These are phyloP conservation scores for Hypoxylon rubiginosum DNA, from an alignment of 2,329 filamentous ascomycete species.

Conservation along the genomic window DNA sequence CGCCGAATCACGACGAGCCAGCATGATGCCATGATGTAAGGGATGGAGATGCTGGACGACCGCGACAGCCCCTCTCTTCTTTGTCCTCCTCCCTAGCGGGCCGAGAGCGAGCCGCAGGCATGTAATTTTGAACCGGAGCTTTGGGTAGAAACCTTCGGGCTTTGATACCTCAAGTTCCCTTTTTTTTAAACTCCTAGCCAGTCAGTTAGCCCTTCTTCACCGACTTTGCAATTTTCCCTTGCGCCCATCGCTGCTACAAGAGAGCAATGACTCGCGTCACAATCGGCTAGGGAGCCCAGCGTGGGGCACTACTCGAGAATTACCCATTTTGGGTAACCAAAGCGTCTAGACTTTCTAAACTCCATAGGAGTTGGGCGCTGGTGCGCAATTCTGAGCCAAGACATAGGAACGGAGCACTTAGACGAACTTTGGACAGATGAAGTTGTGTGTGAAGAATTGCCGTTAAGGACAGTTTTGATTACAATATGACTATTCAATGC, in stretches of 20 bases:
- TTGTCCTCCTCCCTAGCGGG: constrained; percentile 36
- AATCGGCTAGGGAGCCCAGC: constrained; percentile 25
- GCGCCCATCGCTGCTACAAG: constrained; percentile 23
- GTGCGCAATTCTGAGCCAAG: constrained; percentile 14
- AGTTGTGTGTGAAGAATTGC: constrained; percentile 23
- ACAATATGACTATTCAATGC: constrained; percentile 29
- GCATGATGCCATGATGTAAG: constrained; percentile 33
- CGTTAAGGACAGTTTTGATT: constrained; percentile 31
- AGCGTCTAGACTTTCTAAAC: constrained; percentile 15
- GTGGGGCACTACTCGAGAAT: constrained; percentile 24
- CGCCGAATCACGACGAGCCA: constrained; percentile 23
- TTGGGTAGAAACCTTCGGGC: constrained; percentile 23
- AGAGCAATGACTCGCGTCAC: constrained; percentile 34
- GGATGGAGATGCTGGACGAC: too few relatives aligned
- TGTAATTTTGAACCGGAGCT: constrained; percentile 20
- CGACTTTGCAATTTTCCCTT: constrained; percentile 37
- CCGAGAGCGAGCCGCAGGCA: constrained; percentile 34
- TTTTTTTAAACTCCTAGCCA: constrained; percentile 1
- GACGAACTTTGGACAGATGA: constrained; percentile 15
- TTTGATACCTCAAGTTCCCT: constrained; percentile 9
- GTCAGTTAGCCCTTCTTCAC: constrained; percentile 28
- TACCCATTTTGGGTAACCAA: constrained; percentile 33
- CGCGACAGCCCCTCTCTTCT: constrained; percentile 18
- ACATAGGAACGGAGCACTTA: background rate
- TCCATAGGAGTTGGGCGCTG: constrained; percentile 1